Conservation (phyloP, 2,329 filamentous ascomycete genomes). For the Trichophyton rubrum region DNA sequence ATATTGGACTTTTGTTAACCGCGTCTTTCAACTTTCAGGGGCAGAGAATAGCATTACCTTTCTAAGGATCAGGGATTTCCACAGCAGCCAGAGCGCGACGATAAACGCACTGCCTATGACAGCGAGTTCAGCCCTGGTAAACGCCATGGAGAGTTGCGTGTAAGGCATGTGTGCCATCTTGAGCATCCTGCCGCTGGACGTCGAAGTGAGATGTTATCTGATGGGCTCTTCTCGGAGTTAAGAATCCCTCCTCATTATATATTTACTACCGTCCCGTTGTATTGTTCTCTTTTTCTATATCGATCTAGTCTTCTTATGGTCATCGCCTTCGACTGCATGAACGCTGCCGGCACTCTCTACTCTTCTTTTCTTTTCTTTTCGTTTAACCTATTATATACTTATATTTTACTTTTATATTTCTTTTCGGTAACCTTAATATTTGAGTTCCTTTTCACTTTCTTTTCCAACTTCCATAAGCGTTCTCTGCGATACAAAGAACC, state of each 20-base stretch:
- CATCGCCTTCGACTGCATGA: no score
- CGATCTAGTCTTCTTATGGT: no score
- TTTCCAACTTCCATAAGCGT: not conserved
- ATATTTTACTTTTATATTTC: no score
- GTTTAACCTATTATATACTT: no score
- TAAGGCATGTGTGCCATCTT: not conserved
- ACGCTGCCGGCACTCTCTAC: no score
- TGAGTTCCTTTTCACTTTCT: not conserved
- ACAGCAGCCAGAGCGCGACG: not conserved
- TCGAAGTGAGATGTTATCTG: no score
- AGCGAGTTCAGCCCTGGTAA: not conserved
- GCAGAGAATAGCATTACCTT: not conserved
- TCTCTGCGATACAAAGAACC: not conserved
- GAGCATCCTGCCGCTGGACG: no score
- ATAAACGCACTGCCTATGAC: not conserved
- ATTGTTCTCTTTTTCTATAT: no score
- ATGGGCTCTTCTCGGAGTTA: no score
- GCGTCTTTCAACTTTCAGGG: not conserved
- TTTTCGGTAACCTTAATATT: not conserved
- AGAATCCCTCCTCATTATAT: no score
- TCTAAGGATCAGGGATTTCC: not conserved
- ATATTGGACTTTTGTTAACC: not conserved
- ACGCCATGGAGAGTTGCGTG: not conserved
- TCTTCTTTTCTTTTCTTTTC: no score
- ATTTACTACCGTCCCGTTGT: no score